These are phyloP conservation scores for Candida yuanshanica DNA, from an alignment of 805 yeast species.

Conservation along the genomic window DNA sequence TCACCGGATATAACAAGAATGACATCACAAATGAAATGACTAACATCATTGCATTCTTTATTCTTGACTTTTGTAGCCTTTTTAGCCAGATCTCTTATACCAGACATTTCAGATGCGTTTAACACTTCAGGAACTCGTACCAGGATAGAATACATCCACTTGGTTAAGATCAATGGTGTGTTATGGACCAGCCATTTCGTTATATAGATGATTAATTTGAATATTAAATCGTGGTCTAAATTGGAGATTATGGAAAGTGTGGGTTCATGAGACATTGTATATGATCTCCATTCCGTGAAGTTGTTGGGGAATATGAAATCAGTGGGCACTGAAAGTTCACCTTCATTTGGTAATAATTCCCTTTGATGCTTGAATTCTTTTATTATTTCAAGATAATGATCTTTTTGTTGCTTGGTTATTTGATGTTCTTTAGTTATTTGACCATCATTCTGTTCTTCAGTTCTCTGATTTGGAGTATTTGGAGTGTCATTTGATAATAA, in stretches of 20 bases:
- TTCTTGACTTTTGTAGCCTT: conserved; percentile 14
- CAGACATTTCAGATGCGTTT: conserved; percentile 14
- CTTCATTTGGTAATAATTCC: conserved; percentile 8
- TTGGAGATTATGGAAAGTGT: conserved; percentile 11
- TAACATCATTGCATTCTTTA: conserved; percentile 5
- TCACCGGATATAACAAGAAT: conserved; percentile 11
- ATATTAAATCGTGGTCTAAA: conserved; percentile 15
- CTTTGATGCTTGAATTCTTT: conserved; percentile 7
- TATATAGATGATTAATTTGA: conserved; percentile 17
- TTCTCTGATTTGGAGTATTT: no score
- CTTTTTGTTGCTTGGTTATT: not conserved
- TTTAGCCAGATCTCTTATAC: conserved; percentile 16
- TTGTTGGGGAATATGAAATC: conserved; percentile 18
- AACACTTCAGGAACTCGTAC: conserved; percentile 13
- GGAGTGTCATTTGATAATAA: no score
- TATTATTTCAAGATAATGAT: not conserved
- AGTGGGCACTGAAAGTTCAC: conserved; percentile 10
- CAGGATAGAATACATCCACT: conserved; percentile 18
- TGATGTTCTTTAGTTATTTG: conserved; percentile 3
- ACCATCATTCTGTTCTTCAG: no score
- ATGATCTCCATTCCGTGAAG: conserved; percentile 22
- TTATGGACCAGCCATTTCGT: conserved; percentile 19
- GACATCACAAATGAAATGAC: conserved; percentile 9
- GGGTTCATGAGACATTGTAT: conserved; percentile 14
- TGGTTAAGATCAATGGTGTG: conserved; percentile 8